Base-by-base conservation (phyloP, 352 stramenopile genomes). In the Globisporangium megalacanthum region DNA sequence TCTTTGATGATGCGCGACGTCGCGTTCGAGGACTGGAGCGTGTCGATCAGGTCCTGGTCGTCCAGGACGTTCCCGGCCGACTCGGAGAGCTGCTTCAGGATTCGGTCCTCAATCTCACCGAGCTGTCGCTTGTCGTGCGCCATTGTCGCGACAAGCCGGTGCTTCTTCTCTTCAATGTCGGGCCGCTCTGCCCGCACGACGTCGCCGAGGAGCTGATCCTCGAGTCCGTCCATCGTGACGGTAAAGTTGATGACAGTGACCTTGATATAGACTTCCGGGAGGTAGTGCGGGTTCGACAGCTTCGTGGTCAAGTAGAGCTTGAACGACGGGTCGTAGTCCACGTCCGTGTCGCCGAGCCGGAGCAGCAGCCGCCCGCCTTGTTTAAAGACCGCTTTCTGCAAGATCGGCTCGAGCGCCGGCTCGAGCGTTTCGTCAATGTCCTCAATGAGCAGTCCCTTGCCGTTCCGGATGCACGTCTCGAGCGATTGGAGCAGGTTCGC, bases 201-300 rank as follows among this genome's bases (percentile, higher is more conserved):
- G 59, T 97, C 89, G 7, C 97, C 92, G 6, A 98, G 68, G 25
- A 98, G 66, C 60, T 98, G 92, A 52, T 98, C 92, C 50, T 98
- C 92, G 0, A 98, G 68, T 0, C 92, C 92, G 7, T 78, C 88
- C 46, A 95, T 72, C 9, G 92, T 98, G 22, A 98, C 92, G 2
- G 92, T 98, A 45, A 98, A 98, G 69, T 98, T 98, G 61, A 98
- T 94, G 33, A 98, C 74, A 2, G 92, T 98, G 25, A 97, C 91
- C 70, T 98, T 97, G 66, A 97, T 96, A 60, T 91, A 97, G 54
- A 98, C 87, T 56, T 98, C 92, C 15, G 92, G 92, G 81, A 97
- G 94, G 71, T 98, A 98, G 54, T 98, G 87, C 33, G 92, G 92
- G 57, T 98, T 98, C 0, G 86, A 79, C 3, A 98, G 78, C 62